phyloP scores from a whole-genome alignment of 176 grass and related monocot genomes.

The Leersia perrieri region DNA sequence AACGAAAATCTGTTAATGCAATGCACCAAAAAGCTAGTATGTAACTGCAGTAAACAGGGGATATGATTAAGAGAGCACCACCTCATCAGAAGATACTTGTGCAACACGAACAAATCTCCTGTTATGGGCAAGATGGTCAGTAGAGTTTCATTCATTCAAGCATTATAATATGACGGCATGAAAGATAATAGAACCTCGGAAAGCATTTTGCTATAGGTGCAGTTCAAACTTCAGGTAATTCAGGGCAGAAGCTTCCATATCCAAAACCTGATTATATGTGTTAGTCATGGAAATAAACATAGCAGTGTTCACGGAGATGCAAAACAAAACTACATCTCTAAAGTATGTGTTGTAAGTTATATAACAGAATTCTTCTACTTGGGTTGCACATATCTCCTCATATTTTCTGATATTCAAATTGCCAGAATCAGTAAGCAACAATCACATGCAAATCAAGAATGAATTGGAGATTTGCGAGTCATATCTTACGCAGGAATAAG shows the following conservation, averaged over 20 bases:
- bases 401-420: conserved; percentile 72
- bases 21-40: neutral
- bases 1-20: conserved; percentile 20
- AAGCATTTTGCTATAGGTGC: conserved; percentile 86
- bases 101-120: conserved; percentile 93
- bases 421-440: conserved; percentile 8
- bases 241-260: conserved; percentile 89
- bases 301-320: neutral
- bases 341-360: conserved; percentile 99
- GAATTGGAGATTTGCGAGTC: neutral
- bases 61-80: conserved; percentile 35
- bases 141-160: neutral
- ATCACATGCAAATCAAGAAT: conserved; percentile 1
- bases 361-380: conserved; percentile 99
- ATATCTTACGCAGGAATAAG: conserved; percentile 92
- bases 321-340: conserved; percentile 76
- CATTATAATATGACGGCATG: neutral
- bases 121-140: conserved; percentile 21
- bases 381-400: conserved; percentile 95
- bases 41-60: neutral
- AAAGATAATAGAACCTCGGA: conserved; percentile 56
- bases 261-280: conserved; percentile 54
- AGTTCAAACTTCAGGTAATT: conserved; percentile 94
- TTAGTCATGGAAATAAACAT: neutral
- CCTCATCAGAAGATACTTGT: conserved; percentile 78